Conservation (phyloP, 805 yeast genomes). For the Schwanniomyces polymorphus region DNA sequence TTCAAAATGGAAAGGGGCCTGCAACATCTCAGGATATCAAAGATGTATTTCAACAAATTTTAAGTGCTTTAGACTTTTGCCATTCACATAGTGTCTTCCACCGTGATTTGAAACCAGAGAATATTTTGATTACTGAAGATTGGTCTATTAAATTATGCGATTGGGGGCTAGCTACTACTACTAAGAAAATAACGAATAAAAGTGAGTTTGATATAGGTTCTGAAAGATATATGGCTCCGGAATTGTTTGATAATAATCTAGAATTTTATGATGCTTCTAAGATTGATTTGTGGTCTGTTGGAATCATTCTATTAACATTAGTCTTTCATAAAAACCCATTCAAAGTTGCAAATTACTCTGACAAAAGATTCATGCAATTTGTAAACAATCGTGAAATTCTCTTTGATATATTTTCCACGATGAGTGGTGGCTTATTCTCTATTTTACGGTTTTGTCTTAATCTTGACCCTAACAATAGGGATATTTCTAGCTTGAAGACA, state of each 20-base stretch:
- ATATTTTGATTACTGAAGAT: slow-evolving; percentile 52
- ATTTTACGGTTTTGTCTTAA: slow-evolving; percentile 76
- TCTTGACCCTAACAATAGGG: slow-evolving; percentile 85
- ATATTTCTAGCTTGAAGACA: slow-evolving; percentile 55
- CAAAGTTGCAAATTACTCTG: slow-evolving; percentile 74
- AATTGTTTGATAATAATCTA: slow-evolving; percentile 63
- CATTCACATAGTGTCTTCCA: slow-evolving; percentile 51
- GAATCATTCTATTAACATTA: slow-evolving; percentile 76
- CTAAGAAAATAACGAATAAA: slow-evolving; percentile 53
- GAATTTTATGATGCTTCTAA: slow-evolving; percentile 74
- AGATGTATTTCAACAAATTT: slow-evolving; percentile 52
- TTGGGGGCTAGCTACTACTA: slow-evolving; percentile 60
- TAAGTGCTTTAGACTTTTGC: slow-evolving; percentile 51
- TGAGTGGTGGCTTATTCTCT: slow-evolving; percentile 85
- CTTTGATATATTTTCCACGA: slow-evolving; percentile 86
- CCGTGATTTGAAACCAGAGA: slow-evolving; percentile 60
- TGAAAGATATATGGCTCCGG: slow-evolving; percentile 95
- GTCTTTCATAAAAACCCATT: slow-evolving; percentile 91
- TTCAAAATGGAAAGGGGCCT: slow-evolving; percentile 66
- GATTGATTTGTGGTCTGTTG: slow-evolving; percentile 88
- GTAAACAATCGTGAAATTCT: slow-evolving; percentile 85
- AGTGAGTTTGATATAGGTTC: slow-evolving; percentile 77
- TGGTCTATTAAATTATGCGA: slow-evolving; percentile 60
- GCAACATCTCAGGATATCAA: slow-evolving; percentile 53
- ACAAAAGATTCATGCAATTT: slow-evolving; percentile 81